A percentile compares a stretch with the other conserved stretches of the same genome.
Evolutionary conservation across 805 yeast species (phyloP).

Genomic region (Torulaspora delbrueckii): DNA sequence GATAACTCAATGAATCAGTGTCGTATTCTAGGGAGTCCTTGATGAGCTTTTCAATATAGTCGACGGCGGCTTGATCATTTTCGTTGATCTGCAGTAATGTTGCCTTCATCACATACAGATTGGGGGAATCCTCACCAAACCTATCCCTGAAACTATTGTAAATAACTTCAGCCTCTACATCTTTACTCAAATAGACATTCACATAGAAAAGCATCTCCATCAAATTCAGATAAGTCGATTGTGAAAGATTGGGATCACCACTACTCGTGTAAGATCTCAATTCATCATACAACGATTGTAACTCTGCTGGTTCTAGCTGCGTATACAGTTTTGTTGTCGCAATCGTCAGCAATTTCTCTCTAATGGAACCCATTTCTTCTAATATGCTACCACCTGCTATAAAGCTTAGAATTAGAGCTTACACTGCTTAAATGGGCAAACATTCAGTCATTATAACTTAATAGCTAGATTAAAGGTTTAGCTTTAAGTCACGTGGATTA

Average conservation of each 20-base stretch:
- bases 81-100: conserved; percentile 26
- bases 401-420: background rate
- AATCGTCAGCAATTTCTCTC: conserved; percentile 47
- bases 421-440: background rate
- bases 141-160: conserved; percentile 64
- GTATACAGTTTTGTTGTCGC: conserved; percentile 50
- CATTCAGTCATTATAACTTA: background rate
- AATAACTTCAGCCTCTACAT: conserved; percentile 62
- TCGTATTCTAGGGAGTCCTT: conserved; percentile 51
- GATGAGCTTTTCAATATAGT: conserved; percentile 49
- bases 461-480: too few relatives aligned
- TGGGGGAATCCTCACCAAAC: conserved; percentile 47
- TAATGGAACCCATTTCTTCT: conserved; percentile 18
- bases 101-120: conserved; percentile 31
- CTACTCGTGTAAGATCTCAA: conserved; percentile 30
- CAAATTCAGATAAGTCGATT: conserved; percentile 48
- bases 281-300: conserved; percentile 36
- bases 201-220: conserved; percentile 71
- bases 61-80: conserved; percentile 24
- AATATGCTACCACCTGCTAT: background rate
- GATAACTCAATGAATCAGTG: conserved; percentile 31
- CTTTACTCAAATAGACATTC: conserved; percentile 55
- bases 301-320: conserved; percentile 44
- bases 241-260: conserved; percentile 26
- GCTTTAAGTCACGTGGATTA: background rate